Evolutionary conservation across 225 moss, liverwort and hornwort species (phyloP).

Genomic region (Polytrichum formosum): DNA sequence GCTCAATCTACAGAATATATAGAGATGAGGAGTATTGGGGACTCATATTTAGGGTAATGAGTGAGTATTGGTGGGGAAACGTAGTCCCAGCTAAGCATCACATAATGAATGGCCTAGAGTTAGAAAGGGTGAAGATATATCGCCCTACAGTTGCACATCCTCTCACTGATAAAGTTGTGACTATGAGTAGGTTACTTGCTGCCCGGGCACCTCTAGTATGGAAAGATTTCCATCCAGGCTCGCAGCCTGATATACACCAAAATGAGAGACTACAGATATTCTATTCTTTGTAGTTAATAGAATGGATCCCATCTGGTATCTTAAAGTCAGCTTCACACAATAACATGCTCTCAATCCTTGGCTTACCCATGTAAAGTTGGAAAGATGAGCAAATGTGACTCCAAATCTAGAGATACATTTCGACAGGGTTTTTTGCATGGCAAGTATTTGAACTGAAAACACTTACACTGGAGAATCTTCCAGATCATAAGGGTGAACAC

Average conservation of each 20-base stretch:
- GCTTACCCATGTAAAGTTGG: too few relatives aligned
- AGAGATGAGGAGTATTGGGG: conserved; percentile 80
- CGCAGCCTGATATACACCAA: conserved; percentile 2
- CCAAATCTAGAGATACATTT: too few relatives aligned
- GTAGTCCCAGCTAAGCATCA: conserved; percentile 68
- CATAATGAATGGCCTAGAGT: conserved; percentile 43
- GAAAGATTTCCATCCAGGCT: conserved; percentile 34
- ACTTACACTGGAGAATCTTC: too few relatives aligned
- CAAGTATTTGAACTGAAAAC: too few relatives aligned
- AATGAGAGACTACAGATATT: conserved; percentile 40
- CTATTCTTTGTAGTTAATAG: conserved; percentile 36
- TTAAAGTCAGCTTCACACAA: too few relatives aligned
- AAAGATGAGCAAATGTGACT: too few relatives aligned
- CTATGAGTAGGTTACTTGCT: conserved; percentile 55
- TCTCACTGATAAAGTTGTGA: conserved; percentile 44
- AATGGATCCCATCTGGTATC: too few relatives aligned
- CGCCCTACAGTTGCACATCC: conserved; percentile 46
- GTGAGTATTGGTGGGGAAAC: conserved; percentile 96
- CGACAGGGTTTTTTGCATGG: too few relatives aligned
- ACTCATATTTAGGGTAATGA: conserved; percentile 78
- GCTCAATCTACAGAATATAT: conserved; percentile 78
- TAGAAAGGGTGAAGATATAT: conserved; percentile 38
- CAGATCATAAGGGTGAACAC: too few relatives aligned
- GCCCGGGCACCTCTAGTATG: conserved; percentile 51
- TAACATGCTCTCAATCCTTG: too few relatives aligned